These are phyloP conservation scores for Xerocomus brunneocitrinus DNA, from an alignment of 768 basidiomycete species.

Conservation along the genomic window DNA sequence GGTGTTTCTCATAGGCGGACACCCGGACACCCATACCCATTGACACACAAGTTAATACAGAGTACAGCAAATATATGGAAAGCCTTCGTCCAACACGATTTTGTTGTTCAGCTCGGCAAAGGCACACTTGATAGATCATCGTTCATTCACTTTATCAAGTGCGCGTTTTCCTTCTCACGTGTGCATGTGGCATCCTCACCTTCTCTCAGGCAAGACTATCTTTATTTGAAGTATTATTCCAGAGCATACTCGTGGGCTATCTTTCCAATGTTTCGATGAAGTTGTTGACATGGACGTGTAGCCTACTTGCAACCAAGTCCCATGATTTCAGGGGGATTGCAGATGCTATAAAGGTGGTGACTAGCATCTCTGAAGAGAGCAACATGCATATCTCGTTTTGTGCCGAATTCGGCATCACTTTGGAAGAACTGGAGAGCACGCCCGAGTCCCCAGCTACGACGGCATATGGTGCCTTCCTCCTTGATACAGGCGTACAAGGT, in stretches of 20 bases:
- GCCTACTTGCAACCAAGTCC: conserved; percentile 77
- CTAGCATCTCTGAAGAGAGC: conserved; percentile 64
- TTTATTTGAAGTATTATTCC: conserved; percentile 78
- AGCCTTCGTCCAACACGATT: conserved; percentile 77
- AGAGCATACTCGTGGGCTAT: conserved; percentile 64
- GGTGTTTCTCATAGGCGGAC: conserved; percentile 44
- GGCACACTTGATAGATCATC: conserved; percentile 62
- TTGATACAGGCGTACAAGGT: conserved; percentile 76
- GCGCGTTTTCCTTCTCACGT: conserved; percentile 13
- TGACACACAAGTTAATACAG: conserved; percentile 61
- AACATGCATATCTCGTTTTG: conserved; percentile 70
- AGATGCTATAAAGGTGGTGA: conserved; percentile 58
- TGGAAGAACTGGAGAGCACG: conserved; percentile 55
- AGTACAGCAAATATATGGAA: conserved; percentile 57
- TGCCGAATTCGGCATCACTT: conserved; percentile 60
- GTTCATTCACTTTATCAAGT: conserved; percentile 87
- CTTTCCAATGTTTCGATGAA: not conserved
- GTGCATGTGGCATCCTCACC: not conserved
- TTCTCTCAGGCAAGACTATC: conserved; percentile 66
- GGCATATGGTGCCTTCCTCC: conserved; percentile 83
- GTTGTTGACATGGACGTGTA: conserved; percentile 20
- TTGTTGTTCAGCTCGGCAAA: conserved; percentile 68
- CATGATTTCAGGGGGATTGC: conserved; percentile 56
- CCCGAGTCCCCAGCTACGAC: conserved; percentile 68
- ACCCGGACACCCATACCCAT: conserved; percentile 57